Evolutionary conservation across 192 early-diverging fungal species (phyloP), one percentile per base, ranked within the genome.

Genomic region (Coemansia guatemalensis): DNA sequence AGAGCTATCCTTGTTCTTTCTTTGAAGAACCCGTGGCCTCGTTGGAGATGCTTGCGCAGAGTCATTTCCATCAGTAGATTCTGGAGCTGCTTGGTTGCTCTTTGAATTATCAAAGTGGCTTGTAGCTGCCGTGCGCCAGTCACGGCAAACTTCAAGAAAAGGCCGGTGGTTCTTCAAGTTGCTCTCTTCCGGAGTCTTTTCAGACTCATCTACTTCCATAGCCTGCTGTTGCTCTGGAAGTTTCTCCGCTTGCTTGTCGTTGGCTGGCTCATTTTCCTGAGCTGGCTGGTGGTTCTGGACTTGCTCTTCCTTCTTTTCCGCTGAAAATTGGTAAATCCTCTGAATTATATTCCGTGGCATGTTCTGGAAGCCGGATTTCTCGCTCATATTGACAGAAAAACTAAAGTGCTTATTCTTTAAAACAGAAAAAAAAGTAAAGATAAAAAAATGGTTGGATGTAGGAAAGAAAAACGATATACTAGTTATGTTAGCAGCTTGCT

Each of bases 321-420:
- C 41, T 12, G 49, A 44, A 26, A 60, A 68, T 1, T n/a, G 25
- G 4, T 50, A 29, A 5, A 68, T 68, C 17, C 58, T 48, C 58
- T 68, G 58, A 11, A 68, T 55, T 23, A 60, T 33, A 41, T 60
- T 60, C 66, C 58, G 60, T 8, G 57, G 57, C 33, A 68, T 50
- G 6, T 26, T 48, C 23, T 68, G 66, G 14, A 39, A 39, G 27
- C 52, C 5, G 53, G 27, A 8, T 21, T 52, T 33, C 20, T 33
- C 27, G 7, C 12, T 12, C 35, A 51, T 39, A 47, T 48, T 64
- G 8, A 47, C 21, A 56, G 21, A 14, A 52, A 67, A 49, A 20
- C 14, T 25, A n/a, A 27, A n/a, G n/a, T n/a, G n/a, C n/a, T n/a
- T n/a, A n/a, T 8, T 56, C 48, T 25, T 27, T 12, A 60, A 57